Evolutionary conservation across 148 eudicot species (phyloP), one percentile per base, ranked within the genome.

Genomic region (Chenopodium quinoa): DNA sequence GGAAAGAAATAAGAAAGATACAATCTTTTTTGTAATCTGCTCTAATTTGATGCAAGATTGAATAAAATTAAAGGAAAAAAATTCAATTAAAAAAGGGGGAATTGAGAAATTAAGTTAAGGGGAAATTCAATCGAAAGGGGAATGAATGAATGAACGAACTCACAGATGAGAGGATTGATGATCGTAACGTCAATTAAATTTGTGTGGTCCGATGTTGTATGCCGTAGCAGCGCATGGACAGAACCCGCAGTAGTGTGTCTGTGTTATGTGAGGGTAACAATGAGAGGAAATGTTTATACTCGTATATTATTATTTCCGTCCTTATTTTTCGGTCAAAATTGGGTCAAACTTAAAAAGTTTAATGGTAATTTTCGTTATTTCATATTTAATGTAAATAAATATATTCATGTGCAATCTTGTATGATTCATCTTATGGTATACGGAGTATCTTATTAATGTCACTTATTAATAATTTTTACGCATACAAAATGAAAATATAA

Each of bases 141-240:
- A 56, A 56, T 56, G 62, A 56, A 17, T 17, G 4, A 14, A 56
- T 56, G 62, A 56, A 17, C 17, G 17, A 14, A 75, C 83, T 75
- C 83, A 75, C 83, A n/a, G 4, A 64, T 64, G 54, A 56, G 20
- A 71, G 23, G 68, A n/a, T 64, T 76, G 75, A 76, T 20, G 80
- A 80, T 60, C 72, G 12, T 17, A 65, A 71, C 16, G 78, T 84
- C 40, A 80, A 27, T 25, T 60, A 56, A 14, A 40, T 40, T 58
- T 52, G 62, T 60, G 73, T 80, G 77, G 80, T 75, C 44, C 68
- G 79, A 14, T 56, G 62, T 64, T 67, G 69, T 19, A 17, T 52
- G 78, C 16, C 2, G 17, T 3, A 80, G 86, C 79, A 70, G 85
- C 83, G 83, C 83, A 80, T 75, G 72, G 14, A 80, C 83, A 80